A percentile compares a stretch with the other conserved stretches of the same genome.
phyloP scores from a whole-genome alignment of 768 basidiomycete species.

The Macrolepiota dolichaula region DNA sequence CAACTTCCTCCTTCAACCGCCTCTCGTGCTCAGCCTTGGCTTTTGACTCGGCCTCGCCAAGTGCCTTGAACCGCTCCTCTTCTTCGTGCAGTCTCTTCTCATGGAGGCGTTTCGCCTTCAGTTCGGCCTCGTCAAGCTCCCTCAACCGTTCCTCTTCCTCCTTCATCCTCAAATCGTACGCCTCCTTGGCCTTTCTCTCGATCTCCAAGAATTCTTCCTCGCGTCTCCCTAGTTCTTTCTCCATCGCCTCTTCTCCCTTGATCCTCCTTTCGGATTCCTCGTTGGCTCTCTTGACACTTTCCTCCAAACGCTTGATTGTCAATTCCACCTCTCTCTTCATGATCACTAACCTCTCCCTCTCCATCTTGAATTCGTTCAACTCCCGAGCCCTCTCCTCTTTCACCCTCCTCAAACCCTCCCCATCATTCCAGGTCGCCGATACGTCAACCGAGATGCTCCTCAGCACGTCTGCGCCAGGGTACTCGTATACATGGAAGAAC shows the following conservation, averaged over 20 bases:
- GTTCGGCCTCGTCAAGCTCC: not conserved
- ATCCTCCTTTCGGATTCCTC: not conserved
- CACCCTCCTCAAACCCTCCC: not conserved
- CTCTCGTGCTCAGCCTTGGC: not conserved
- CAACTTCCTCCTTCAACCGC: conserved; percentile 1
- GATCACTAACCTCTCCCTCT: conserved; percentile 1
- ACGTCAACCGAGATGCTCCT: conserved; percentile 8
- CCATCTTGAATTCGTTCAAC: not conserved
- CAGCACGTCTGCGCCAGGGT: conserved; percentile 3
- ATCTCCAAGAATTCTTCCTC: conserved; percentile 3
- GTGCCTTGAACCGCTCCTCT: conserved; percentile 1
- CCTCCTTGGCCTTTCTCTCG: conserved; percentile 2
- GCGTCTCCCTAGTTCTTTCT: not conserved
- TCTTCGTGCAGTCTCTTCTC: not conserved
- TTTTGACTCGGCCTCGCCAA: not conserved
- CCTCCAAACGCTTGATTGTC: conserved; percentile 2
- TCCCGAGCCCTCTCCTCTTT: conserved; percentile 2
- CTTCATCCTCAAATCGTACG: not conserved
- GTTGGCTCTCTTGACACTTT: not conserved
- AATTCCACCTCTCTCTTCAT: conserved; percentile 7
- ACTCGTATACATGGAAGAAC: conserved; percentile 12
- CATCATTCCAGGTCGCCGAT: conserved; percentile 9
- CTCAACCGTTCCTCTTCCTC: not conserved
- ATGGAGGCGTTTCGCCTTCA: not conserved
- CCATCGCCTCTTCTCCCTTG: not conserved